These are phyloP conservation scores for Syzygium malaccense DNA, from an alignment of 441 rosid species.

Conservation along the genomic window DNA sequence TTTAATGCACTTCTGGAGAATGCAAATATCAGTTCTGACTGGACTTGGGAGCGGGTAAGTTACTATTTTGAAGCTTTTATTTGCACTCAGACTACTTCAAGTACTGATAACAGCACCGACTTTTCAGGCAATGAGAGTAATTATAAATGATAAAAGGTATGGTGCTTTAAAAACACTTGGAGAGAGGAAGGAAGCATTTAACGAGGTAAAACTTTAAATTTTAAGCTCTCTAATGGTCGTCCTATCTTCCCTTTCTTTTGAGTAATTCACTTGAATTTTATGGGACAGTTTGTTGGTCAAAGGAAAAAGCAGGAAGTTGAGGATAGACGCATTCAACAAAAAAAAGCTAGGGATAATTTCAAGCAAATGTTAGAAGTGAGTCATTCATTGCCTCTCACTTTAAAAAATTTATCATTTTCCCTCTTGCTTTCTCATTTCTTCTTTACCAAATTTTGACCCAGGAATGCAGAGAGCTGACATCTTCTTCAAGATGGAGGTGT, in stretches of 20 bases:
- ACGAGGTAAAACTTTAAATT: conserved; percentile 35
- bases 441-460: conserved; percentile 11
- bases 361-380: conserved; percentile 63
- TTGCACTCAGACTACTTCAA: conserved; percentile 4
- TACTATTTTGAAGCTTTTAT: conserved; percentile 2
- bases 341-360: conserved; percentile 47
- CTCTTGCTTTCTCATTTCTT: not conserved
- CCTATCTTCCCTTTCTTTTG: conserved; percentile 2
- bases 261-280: not conserved
- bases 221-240: not conserved
- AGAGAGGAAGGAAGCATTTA: conserved; percentile 69
- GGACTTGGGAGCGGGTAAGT: conserved; percentile 78
- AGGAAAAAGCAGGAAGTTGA: conserved; percentile 54
- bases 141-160: conserved; percentile 64
- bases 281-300: conserved; percentile 48
- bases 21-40: conserved; percentile 59
- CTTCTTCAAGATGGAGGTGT: conserved; percentile 74
- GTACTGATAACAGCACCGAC: conserved; percentile 15
- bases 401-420: not conserved
- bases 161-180: conserved; percentile 69
- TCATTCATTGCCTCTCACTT: conserved; percentile 1
- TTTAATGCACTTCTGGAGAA: conserved; percentile 59
- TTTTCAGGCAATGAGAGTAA: conserved; percentile 58
- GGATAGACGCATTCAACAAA: conserved; percentile 46
- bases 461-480: conserved; percentile 53